Base-by-base conservation (phyloP, 768 basidiomycete genomes). In the Psilocybe sp. region DNA sequence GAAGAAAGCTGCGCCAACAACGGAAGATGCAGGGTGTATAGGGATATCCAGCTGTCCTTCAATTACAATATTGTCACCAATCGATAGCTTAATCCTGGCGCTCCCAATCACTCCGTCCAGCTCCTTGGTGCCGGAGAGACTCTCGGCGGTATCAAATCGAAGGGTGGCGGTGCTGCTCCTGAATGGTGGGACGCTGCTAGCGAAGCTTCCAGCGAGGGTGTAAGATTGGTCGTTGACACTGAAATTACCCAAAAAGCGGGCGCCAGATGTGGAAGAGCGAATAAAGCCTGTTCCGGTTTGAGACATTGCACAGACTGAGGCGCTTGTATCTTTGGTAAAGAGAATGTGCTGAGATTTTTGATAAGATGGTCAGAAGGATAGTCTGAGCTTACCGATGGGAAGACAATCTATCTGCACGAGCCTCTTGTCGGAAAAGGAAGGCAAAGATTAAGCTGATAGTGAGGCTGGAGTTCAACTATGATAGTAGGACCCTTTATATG, bases 101-200 rank as follows among this genome's bases (percentile, higher is more conserved):
- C 15, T 16, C n/a, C 47, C 47, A 16, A 49, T 33, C 5, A 36
- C 35, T 10, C 47, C 47, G 18, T 49, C 47, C 13, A 49, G 7
- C 11, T 19, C 11, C 14, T 49, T 49, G 28, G 47, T 49, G 11
- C 47, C 47, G 4, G 39, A 40, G 31, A 49, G 40, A 16, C 31
- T 20, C 5, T 40, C 47, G 14, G 28, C 47, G 7, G 2, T 15
- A 9, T 32, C 38, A 14, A 10, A 49, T 4, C 20, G n/a, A 5
- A 49, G n/a, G 18, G 20, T 49, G 4, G 40, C 38, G 7, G 38
- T 38, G 28, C 47, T 49, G 23, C 47, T 40, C 39, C 19, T 40
- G 23, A 49, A 49, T 10, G 47, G 14, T 11, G 47, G 47, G 34
- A 49, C 47, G n/a, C 47, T 49, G 15, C 15, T 40, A 4, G 47